phyloP scores from a whole-genome alignment of 306 rosid genomes.

The Castanea mollissima region DNA sequence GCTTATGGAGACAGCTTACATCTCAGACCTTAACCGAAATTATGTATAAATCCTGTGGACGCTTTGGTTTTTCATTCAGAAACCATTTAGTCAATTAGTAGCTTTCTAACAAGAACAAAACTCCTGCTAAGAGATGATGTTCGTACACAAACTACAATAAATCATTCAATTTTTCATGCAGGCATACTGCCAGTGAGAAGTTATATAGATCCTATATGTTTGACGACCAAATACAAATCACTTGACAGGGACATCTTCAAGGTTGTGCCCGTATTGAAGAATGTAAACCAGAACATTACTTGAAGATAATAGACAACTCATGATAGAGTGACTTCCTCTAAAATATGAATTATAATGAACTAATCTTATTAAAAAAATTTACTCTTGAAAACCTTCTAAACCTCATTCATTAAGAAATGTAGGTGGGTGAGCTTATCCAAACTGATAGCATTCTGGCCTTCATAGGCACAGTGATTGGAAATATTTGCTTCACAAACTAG shows the following conservation, averaged over 20 bases:
- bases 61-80: not conserved
- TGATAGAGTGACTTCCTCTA: not conserved
- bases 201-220: not conserved
- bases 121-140: not conserved
- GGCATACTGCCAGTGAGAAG: not conserved
- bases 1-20: not conserved
- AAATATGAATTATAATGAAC: not conserved
- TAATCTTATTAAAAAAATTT: conserved; percentile 2
- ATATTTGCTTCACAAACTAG: not conserved
- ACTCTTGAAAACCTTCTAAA: not conserved
- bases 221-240: not conserved
- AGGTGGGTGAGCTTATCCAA: conserved; percentile 1
- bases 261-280: not conserved
- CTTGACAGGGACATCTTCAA: not conserved
- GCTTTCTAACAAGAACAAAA: not conserved
- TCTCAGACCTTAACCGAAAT: not conserved
- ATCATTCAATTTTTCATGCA: not conserved
- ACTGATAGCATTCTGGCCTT: not conserved
- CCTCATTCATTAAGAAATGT: not conserved
- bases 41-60: not conserved
- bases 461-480: not conserved
- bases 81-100: not conserved
- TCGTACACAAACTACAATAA: not conserved
- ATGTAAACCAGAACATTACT: not conserved
- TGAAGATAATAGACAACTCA: not conserved